A percentile compares a stretch with the other conserved stretches of the same genome.
phyloP scores from a whole-genome alignment of 169 alveolate species.

The Eimeria praecox region DNA sequence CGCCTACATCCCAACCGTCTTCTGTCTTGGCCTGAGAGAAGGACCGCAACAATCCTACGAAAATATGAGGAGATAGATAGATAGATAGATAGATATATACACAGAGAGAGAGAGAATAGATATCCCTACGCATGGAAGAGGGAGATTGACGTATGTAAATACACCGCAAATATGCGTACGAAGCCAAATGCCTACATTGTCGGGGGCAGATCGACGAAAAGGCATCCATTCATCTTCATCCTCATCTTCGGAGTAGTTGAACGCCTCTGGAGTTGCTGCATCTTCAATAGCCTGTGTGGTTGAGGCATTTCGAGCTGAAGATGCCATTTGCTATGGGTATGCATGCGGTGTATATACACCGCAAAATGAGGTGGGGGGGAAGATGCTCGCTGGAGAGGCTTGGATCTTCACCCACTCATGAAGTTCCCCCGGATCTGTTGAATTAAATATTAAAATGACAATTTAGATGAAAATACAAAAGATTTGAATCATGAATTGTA shows the following conservation, averaged over 20 bases:
- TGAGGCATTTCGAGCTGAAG: not conserved
- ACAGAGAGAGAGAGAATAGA: not conserved
- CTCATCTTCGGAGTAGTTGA: conserved; percentile 19
- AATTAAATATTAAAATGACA: not conserved
- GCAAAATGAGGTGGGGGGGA: not conserved
- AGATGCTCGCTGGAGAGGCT: not conserved
- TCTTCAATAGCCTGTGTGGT: not conserved
- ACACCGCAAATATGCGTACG: not conserved
- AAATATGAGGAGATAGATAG: too few species aligned
- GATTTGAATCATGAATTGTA: not conserved
- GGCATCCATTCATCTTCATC: conserved; percentile 59
- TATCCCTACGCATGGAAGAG: not conserved
- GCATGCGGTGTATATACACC: not conserved
- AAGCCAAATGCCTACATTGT: not conserved
- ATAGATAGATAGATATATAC: too few species aligned
- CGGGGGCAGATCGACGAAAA: conserved; percentile 59
- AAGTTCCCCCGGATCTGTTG: not conserved
- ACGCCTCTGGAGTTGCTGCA: not conserved
- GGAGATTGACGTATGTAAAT: not conserved
- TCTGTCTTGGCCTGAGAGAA: not conserved
- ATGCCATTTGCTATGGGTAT: not conserved
- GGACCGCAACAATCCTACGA: not conserved
- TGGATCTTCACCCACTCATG: not conserved
- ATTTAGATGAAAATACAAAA: not conserved
- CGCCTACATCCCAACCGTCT: conserved; percentile 68